A percentile compares a stretch with the other conserved stretches of the same genome.
phyloP scores from a whole-genome alignment of 2,329 filamentous ascomycete species.

The Sporothrix phasma region DNA sequence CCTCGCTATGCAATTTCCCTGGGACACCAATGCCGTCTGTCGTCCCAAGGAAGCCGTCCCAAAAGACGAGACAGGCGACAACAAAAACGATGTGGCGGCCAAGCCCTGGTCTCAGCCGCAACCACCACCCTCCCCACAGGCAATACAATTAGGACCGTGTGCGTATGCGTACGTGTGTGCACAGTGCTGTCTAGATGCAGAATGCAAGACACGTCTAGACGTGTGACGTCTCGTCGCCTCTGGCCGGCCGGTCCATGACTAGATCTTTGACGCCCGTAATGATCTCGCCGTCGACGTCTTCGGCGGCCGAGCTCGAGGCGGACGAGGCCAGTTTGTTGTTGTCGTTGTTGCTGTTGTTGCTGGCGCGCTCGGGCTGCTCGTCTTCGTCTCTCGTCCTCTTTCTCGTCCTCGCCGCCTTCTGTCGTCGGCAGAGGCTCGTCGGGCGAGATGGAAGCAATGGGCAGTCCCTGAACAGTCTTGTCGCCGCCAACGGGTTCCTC shows the following conservation, averaged over 20 bases:
- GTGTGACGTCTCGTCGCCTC: not conserved
- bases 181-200: not conserved
- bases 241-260: constrained; percentile 28
- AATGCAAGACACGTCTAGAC: not conserved
- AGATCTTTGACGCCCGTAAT: constrained; percentile 51
- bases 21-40: not conserved
- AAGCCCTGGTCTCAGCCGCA: too few relatives aligned
- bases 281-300: constrained; percentile 45
- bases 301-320: constrained; percentile 22
- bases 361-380: not conserved
- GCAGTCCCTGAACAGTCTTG: not conserved
- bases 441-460: not conserved
- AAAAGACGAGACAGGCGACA: not conserved
- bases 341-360: not conserved
- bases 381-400: not conserved
- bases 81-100: not conserved
- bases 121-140: not conserved
- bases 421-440: constrained; percentile 2
- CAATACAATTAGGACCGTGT: not conserved
- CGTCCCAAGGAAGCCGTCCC: not conserved
- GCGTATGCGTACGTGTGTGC: too few relatives aligned
- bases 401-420: not conserved
- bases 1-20: constrained; percentile 17
- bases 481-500: not conserved
- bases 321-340: not conserved